Conservation (phyloP, 306 rosid genomes). For the Prunus armeniaca region DNA sequence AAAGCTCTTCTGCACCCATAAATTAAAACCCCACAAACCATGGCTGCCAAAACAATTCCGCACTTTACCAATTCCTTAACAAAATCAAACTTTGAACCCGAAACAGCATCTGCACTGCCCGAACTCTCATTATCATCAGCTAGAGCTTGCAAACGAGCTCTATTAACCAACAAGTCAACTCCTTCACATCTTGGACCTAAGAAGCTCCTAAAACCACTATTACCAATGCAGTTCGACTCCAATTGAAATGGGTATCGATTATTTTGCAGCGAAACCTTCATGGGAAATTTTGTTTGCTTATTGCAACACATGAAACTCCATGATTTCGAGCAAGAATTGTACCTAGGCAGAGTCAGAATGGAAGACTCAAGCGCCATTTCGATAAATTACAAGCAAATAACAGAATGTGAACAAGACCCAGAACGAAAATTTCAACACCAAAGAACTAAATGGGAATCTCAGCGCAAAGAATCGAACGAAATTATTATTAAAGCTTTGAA, state of each 20-base stretch:
- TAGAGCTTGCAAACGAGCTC: slow-evolving; percentile 40
- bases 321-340: slow-evolving; percentile 24
- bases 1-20: slow-evolving; percentile 61
- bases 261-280: slow-evolving; percentile 31
- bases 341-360: slow-evolving; percentile 20
- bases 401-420: slow-evolving; percentile 10
- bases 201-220: slow-evolving; percentile 25
- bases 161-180: slow-evolving; percentile 20
- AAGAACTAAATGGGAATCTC: slow-evolving; percentile 6
- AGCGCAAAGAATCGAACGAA: not conserved
- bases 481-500: not conserved
- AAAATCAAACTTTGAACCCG: slow-evolving; percentile 34
- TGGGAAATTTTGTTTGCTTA: slow-evolving; percentile 27
- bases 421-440: slow-evolving; percentile 14
- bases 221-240: slow-evolving; percentile 22
- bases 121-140: slow-evolving; percentile 32
- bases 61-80: slow-evolving; percentile 41
- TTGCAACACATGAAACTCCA: slow-evolving; percentile 25
- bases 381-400: not conserved
- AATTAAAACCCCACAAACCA: slow-evolving; percentile 60
- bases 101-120: slow-evolving; percentile 26
- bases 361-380: slow-evolving; percentile 45
- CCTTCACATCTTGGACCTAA: slow-evolving; percentile 12
- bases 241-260: slow-evolving; percentile 28
- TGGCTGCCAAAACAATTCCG: slow-evolving; percentile 64